Percentiles rank a stretch among this genome's conserved stretches.
phyloP scores from a whole-genome alignment of 768 basidiomycete genomes.

The Podaxis sp. region DNA sequence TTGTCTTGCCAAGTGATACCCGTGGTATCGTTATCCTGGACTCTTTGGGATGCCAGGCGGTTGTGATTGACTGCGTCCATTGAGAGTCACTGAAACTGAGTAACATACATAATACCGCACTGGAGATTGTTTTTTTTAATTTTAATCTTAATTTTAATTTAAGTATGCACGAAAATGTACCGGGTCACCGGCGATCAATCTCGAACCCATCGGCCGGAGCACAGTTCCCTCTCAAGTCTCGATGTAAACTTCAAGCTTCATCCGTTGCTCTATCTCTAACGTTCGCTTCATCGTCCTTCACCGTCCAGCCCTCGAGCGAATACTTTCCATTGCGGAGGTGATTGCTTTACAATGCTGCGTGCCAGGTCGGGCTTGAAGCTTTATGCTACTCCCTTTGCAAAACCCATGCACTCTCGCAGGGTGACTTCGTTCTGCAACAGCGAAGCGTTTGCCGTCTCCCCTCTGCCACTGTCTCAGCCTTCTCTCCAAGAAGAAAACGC shows the following conservation, averaged over 20 bases:
- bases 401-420: not conserved
- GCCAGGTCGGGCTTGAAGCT: slow-evolving; percentile 4
- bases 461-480: slow-evolving; percentile 60
- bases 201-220: not conserved
- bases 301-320: not conserved
- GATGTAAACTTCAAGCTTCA: not conserved
- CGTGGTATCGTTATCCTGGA: too few relatives aligned
- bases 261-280: not conserved
- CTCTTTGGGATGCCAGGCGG: too few relatives aligned
- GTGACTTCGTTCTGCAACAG: slow-evolving; percentile 27
- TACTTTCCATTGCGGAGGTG: not conserved
- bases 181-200: slow-evolving; percentile 11
- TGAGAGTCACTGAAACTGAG: too few relatives aligned
- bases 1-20: too few relatives aligned
- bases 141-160: too few relatives aligned
- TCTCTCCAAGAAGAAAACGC: slow-evolving; percentile 55
- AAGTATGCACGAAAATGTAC: not conserved
- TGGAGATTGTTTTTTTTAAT: too few relatives aligned
- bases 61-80: too few relatives aligned
- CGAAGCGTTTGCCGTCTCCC: slow-evolving; percentile 30
- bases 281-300: not conserved
- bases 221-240: not conserved
- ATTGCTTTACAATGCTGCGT: slow-evolving; percentile 8
- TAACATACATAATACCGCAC: too few relatives aligned
- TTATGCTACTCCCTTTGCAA: not conserved